Conservation (phyloP, 305 asterid species). For the Rubia balearica region DNA sequence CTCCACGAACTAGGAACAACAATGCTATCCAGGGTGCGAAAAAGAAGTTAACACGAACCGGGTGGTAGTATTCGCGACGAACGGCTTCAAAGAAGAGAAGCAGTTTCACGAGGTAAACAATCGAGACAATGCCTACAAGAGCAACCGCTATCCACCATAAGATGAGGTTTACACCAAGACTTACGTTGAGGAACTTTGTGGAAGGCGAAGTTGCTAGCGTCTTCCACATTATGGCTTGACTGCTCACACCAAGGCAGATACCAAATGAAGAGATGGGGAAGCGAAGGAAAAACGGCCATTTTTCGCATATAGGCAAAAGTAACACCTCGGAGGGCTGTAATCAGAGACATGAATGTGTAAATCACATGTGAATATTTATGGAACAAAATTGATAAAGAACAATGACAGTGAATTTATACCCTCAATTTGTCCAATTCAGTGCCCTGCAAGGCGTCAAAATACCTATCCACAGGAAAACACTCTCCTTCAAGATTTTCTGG, state of each 20-base stretch:
- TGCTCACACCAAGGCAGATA: slow-evolving; percentile 67
- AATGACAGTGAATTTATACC: slow-evolving; percentile 22
- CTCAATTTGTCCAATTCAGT: slow-evolving; percentile 63
- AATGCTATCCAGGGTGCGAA: slow-evolving; percentile 76
- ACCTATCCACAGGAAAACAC: slow-evolving; percentile 43
- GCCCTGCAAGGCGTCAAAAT: slow-evolving; percentile 77
- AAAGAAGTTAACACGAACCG: slow-evolving; percentile 74
- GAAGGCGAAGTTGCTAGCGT: slow-evolving; percentile 45
- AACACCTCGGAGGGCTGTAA: slow-evolving; percentile 62
- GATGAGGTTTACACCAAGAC: slow-evolving; percentile 38
- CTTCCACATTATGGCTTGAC: slow-evolving; percentile 92
- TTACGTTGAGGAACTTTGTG: slow-evolving; percentile 44
- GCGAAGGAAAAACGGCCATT: slow-evolving; percentile 88
- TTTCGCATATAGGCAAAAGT: slow-evolving; percentile 54
- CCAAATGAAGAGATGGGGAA: slow-evolving; percentile 71
- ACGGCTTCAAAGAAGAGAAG: slow-evolving; percentile 80
- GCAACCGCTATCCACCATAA: slow-evolving; percentile 56
- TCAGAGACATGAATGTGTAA: background rate
- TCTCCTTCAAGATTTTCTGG: slow-evolving; percentile 29
- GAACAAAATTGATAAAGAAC: background rate
- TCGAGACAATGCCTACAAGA: slow-evolving; percentile 29
- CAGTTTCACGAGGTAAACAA: slow-evolving; percentile 40
- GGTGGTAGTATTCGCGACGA: slow-evolving; percentile 80
- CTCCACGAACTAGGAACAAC: slow-evolving; percentile 49
- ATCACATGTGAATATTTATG: background rate